Evolutionary conservation across 345 rosid genomes (phyloP).

Genomic region (Populus alba): DNA sequence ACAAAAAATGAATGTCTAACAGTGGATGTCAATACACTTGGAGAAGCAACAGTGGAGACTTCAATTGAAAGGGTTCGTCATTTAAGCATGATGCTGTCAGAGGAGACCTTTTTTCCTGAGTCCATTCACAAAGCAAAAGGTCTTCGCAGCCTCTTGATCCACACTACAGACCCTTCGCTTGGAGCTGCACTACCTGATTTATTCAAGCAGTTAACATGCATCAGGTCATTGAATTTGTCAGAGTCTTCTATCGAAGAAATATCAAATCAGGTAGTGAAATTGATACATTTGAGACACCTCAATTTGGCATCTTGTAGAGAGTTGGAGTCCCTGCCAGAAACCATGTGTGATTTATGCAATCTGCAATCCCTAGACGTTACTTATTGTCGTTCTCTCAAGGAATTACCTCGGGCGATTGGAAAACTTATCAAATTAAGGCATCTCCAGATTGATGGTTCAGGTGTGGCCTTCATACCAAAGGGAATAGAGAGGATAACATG

Average conservation of each 20-base stretch:
- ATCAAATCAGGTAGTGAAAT: neutral
- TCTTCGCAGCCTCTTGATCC: too few relatives aligned
- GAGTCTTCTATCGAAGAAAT: neutral
- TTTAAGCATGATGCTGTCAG: too few relatives aligned
- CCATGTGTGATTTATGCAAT: constrained; percentile 8
- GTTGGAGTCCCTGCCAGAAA: constrained; percentile 8
- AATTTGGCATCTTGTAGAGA: neutral
- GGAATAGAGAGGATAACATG: constrained; percentile 11
- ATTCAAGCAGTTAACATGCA: neutral
- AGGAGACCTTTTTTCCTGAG: too few relatives aligned
- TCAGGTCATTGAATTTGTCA: constrained; percentile 6
- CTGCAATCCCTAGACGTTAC: neutral
- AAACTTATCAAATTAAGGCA: constrained; percentile 11
- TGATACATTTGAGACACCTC: constrained; percentile 12
- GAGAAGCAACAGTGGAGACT: too few relatives aligned
- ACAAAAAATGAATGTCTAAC: too few relatives aligned
- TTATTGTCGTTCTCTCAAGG: neutral
- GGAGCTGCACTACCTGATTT: neutral
- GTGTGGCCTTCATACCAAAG: neutral
- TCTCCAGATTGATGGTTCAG: accelerated
- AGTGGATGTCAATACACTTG: too few relatives aligned
- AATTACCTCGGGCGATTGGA: constrained; percentile 3
- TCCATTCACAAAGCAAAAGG: too few relatives aligned
- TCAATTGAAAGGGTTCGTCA: too few relatives aligned
- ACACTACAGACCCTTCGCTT: too few relatives aligned